Base-by-base conservation (phyloP, 768 basidiomycete genomes). In the Crepidotus variabilis region DNA sequence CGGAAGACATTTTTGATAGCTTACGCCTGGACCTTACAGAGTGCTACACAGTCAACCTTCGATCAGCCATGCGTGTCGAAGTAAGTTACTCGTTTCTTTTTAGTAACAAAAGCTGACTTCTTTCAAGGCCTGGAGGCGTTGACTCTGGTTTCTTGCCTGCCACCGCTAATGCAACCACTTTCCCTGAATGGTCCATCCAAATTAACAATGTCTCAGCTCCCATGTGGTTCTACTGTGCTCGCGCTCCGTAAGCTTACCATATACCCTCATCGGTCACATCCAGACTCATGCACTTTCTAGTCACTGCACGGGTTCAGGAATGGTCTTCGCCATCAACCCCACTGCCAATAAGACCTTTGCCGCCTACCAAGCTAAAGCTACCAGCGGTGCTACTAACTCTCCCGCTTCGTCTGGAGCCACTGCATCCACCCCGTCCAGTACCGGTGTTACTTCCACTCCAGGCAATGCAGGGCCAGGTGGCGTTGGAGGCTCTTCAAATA, bases 321-420 rank as follows among this genome's bases (percentile, higher is more conserved):
- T 82, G 81, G 82, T 84, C 23, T 82, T 84, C 67, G 75, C 79
- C 34, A 66, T 83, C 54, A 82, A 82, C 70, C 78, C 80, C 16
- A 79, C 75, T 14, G 67, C 71, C 20, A 68, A 71, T 7, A 78
- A 75, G 67, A 77, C 73, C 11, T 79, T 74, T 58, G 71, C 65
- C 0, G 61, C 65, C 8, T 80, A 78, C 75, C 63, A 71, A 57
- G 69, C 66, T 48, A 63, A 63, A 21, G 70, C 73, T 23, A 60
- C 65, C 48, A 67, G 63, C 13, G 54, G 66, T 3, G 53, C 55
- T 33, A 46, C 60, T 16, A 21, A 54, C 13, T 53, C 58, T 10
- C 57, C 60, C 35, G 51, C 46, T 20, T 24, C 52, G 8, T 33
- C 60, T 3, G 4, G 5, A 16, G 39, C 39, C 39, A 4, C 39